Evolutionary conservation across 2,329 filamentous ascomycete genomes (phyloP), one percentile per base, ranked within the genome.

Genomic region (Sphaerostilbella broomeana): DNA sequence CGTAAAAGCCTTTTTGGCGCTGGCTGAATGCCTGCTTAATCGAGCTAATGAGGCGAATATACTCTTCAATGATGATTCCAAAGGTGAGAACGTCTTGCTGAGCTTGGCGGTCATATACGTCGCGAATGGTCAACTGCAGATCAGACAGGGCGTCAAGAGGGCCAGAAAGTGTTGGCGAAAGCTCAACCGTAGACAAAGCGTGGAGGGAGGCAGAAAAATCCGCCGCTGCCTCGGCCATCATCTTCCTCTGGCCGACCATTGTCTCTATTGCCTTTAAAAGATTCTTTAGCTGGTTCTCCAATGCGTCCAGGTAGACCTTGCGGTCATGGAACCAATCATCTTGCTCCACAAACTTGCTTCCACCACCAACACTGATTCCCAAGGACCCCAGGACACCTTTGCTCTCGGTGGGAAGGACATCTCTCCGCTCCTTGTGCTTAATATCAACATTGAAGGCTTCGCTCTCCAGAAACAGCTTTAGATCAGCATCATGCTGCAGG

Each of bases 311-410:
- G 57, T 98, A 98, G 40, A 97, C 78, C 54, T 83, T 86, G 46
- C 92, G 87, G 51, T 98, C 92, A 53, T 98, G 90, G 66, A 98
- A 98, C 92, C 90, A 98, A 65, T 98, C 92, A 59, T 98, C 92
- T 58, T 97, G 92, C 64, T 98, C 92, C 26, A 98, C 80, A 64
- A 98, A 98, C 62, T 98, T 98, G 53, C 75, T 81, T 38, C 79
- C 73, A 43, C 80, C 75, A 20, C 89, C 85, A 18, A 90, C 79
- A 47, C 74, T 84, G 46, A 92, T 75, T 16, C 87, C 86, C 38
- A 95, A 73, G 12, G 82, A 86, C 53, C 88, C 86, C 52, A 97
- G 78, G 69, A 97, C 83, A 38, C 92, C 89, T 65, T 97, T 97
- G 67, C 81, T 94, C 64, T 97, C 92, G 28, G 79, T 79, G 4